A percentile compares a stretch with the other conserved stretches of the same genome.
These are phyloP conservation scores for Peniophora sp. DNA, from an alignment of 1,284 basidiomycete genomes.

Conservation along the genomic window DNA sequence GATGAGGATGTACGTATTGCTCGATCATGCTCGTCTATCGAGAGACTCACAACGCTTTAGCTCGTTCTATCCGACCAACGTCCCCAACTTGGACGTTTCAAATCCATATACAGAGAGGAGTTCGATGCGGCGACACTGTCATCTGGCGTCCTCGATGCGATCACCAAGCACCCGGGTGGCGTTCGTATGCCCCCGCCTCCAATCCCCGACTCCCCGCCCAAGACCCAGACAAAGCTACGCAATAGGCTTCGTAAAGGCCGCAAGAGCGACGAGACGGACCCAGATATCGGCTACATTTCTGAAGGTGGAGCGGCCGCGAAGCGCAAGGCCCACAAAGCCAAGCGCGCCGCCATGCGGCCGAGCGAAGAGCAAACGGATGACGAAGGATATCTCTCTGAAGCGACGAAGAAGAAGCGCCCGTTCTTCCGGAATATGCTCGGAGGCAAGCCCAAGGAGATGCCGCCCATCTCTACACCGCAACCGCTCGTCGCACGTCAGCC, in stretches of 20 bases:
- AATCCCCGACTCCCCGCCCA: conserved; percentile 18
- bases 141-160: neutral
- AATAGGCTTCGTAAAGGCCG: conserved; percentile 28
- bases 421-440: conserved; percentile 19
- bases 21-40: conserved; percentile 3
- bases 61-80: conserved; percentile 10
- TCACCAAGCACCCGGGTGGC: neutral
- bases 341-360: conserved; percentile 3
- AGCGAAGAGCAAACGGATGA: conserved; percentile 9
- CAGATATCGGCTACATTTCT: conserved; percentile 21
- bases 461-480: too few species aligned
- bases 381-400: conserved; percentile 30
- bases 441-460: too few species aligned
- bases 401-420: conserved; percentile 16
- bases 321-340: conserved; percentile 12
- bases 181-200: conserved; percentile 8
- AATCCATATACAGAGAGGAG: neutral
- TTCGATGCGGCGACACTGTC: neutral
- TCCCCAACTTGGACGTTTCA: neutral
- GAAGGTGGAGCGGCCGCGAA: conserved; percentile 11
- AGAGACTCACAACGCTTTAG: neutral
- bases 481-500: too few species aligned
- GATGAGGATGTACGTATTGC: conserved; percentile 13
- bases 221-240: conserved; percentile 8
- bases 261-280: conserved; percentile 18